phyloP scores from a whole-genome alignment of 2,329 filamentous ascomycete species.

The Penicillium sp. region DNA sequence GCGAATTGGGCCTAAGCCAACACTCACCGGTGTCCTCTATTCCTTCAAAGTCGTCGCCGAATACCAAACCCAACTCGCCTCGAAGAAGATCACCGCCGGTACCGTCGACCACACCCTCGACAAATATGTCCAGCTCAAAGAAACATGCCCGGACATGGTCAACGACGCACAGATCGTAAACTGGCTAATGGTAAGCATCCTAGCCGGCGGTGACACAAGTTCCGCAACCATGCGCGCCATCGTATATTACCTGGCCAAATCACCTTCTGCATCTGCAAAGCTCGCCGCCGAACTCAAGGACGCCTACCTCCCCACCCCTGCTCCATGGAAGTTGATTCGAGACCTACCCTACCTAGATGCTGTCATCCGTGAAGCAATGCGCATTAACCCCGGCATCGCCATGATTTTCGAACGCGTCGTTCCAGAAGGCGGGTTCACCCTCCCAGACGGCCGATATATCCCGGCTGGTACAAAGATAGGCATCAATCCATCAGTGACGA shows the following conservation, averaged over 20 bases:
- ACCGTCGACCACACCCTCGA: conserved; percentile 37
- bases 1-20: conserved; percentile 24
- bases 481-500: conserved; percentile 36
- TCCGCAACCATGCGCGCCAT: conserved; percentile 32
- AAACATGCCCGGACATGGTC: conserved; percentile 31
- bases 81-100: conserved; percentile 9
- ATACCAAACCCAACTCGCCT: conserved; percentile 16
- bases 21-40: conserved; percentile 17
- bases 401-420: conserved; percentile 51
- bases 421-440: conserved; percentile 32
- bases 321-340: conserved; percentile 19
- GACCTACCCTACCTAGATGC: conserved; percentile 47
- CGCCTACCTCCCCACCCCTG: conserved; percentile 13
- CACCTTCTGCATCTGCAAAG: conserved; percentile 10
- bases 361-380: conserved; percentile 50
- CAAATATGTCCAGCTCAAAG: conserved; percentile 41
- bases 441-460: conserved; percentile 33
- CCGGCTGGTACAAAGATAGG: conserved; percentile 34
- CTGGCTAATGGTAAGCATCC: conserved; percentile 34
- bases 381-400: conserved; percentile 48
- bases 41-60: conserved; percentile 20
- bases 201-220: conserved; percentile 41
- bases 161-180: conserved; percentile 37
- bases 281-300: conserved; percentile 17
- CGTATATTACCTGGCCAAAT: conserved; percentile 24